Evolutionary conservation across 2,329 filamentous ascomycete species (phyloP).

Genomic region (Pestalotiopsis sp.): DNA sequence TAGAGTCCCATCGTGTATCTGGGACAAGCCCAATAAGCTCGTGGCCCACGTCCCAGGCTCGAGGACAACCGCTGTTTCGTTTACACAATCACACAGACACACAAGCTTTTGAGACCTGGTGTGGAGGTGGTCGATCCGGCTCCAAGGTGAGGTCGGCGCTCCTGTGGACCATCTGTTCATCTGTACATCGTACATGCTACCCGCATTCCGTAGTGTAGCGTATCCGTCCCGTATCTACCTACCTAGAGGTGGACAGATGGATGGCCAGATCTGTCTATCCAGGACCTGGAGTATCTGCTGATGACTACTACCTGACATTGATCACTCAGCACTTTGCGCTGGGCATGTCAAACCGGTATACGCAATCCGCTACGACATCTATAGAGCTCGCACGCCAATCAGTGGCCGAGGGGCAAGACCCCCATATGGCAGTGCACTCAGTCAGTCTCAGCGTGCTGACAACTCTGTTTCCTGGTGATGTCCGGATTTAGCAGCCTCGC

Average conservation of each 20-base stretch:
- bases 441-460: not conserved
- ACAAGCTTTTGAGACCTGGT: not conserved
- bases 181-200: not conserved
- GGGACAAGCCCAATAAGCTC: constrained; percentile 5
- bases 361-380: not conserved
- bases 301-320: not conserved
- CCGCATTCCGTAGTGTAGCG: not conserved
- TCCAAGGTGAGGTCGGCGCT: not conserved
- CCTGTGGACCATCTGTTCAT: not conserved
- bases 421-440: not conserved
- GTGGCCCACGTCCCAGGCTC: constrained; percentile 3
- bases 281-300: no score
- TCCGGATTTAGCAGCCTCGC: not conserved
- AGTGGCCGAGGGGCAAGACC: not conserved
- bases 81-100: not conserved
- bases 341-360: not conserved
- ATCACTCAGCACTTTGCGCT: not conserved
- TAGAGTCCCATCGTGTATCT: constrained; percentile 5
- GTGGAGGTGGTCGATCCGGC: not conserved
- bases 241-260: not conserved
- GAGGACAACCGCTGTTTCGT: constrained; percentile 4
- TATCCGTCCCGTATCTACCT: not conserved
- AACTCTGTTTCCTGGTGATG: not conserved
- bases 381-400: not conserved
- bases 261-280: not conserved